These are phyloP conservation scores for Sisymbrium irio DNA, from an alignment of 345 rosid genomes.

Conservation along the genomic window DNA sequence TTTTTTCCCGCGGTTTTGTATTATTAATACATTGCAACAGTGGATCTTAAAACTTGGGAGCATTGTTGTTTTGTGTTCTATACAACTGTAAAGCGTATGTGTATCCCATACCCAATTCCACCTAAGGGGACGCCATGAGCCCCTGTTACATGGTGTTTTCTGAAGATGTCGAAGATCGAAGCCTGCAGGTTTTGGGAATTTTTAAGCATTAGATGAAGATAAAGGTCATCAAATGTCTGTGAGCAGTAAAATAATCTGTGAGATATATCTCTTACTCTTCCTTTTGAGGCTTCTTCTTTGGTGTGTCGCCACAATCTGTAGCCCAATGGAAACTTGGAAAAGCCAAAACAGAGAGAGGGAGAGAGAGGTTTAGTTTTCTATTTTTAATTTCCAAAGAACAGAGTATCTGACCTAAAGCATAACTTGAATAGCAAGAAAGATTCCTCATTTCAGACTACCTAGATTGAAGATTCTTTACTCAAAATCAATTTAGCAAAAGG, in stretches of 20 bases:
- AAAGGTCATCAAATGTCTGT: constrained; percentile 6
- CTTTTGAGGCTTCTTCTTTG: constrained; percentile 56
- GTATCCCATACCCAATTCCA: constrained; percentile 62
- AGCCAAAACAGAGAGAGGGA: constrained; percentile 6
- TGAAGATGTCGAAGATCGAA: constrained; percentile 49
- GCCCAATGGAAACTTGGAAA: constrained; percentile 59
- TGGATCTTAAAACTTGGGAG: background rate
- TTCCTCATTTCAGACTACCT: constrained; percentile 1
- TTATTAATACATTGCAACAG: constrained; percentile 17
- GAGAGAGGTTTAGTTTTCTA: background rate
- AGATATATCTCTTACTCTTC: constrained; percentile 48
- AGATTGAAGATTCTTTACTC: background rate
- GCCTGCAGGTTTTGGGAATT: constrained; percentile 31
- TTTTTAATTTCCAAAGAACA: background rate
- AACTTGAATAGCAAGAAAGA: constrained; percentile 20
- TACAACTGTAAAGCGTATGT: background rate
- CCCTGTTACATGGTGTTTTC: constrained; percentile 48
- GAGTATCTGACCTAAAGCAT: constrained; percentile 6
- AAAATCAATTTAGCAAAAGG: background rate
- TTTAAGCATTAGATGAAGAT: background rate
- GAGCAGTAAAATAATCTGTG: background rate
- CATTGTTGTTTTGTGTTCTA: background rate
- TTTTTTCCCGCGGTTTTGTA: background rate
- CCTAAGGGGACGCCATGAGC: constrained; percentile 76
- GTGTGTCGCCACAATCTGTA: constrained; percentile 50